Conservation (phyloP, 257 asterid genomes). For the Rehmannia glutinosa region DNA sequence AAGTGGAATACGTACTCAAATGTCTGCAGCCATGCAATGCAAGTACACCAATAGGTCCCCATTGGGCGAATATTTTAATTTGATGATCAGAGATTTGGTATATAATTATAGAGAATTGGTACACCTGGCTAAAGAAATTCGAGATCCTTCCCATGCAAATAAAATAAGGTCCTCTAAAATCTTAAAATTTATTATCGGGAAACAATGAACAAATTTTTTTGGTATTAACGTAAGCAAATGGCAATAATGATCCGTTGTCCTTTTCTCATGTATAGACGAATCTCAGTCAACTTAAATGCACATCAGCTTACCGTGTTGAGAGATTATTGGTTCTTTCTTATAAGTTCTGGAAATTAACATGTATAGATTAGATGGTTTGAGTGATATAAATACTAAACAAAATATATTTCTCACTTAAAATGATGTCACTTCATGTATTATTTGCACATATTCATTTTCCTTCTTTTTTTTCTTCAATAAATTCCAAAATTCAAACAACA, state of each 20-base stretch:
- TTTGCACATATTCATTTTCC: too few relatives aligned
- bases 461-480: too few relatives aligned
- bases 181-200: neutral
- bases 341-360: too few relatives aligned
- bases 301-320: neutral
- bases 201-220: neutral
- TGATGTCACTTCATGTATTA: too few relatives aligned
- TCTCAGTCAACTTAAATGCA: neutral
- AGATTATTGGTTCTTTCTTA: conserved; percentile 17
- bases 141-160: conserved; percentile 29
- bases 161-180: conserved; percentile 4
- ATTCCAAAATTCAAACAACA: too few relatives aligned
- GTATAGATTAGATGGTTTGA: neutral
- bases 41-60: conserved; percentile 8
- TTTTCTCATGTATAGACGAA: conserved; percentile 13
- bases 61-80: conserved; percentile 20
- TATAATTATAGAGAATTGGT: neutral
- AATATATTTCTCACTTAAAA: too few relatives aligned
- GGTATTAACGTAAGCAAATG: conserved; percentile 1
- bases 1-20: conserved; percentile 16
- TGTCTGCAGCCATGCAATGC: conserved; percentile 37
- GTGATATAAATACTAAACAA: too few relatives aligned
- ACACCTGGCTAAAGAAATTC: conserved; percentile 37
- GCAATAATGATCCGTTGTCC: neutral
- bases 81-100: conserved; percentile 6